Evolutionary conservation across 2,329 filamentous ascomycete species (phyloP).

Genomic region (Albifimbria verrucaria): DNA sequence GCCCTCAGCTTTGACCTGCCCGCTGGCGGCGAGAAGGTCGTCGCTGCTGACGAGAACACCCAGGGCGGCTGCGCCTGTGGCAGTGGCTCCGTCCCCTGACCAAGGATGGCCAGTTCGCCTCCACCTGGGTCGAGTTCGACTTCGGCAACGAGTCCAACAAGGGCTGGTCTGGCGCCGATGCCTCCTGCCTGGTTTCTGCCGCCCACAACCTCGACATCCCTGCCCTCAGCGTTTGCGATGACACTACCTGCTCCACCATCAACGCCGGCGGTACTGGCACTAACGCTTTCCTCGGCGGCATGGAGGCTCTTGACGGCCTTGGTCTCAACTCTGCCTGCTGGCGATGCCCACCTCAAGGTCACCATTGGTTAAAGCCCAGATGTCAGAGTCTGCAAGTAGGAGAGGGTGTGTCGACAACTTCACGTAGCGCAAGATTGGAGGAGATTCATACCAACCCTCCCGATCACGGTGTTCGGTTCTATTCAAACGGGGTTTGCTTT

Average conservation of each 20-base stretch:
- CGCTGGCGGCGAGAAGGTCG: slow-evolving; percentile 30
- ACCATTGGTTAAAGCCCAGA: slow-evolving; percentile 23
- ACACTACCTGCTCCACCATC: slow-evolving; percentile 39
- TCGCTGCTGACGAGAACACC: slow-evolving; percentile 44
- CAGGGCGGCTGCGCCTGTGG: slow-evolving; percentile 48
- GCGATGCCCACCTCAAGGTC: slow-evolving; percentile 24
- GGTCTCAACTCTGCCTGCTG: slow-evolving; percentile 35
- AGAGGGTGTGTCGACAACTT: background rate
- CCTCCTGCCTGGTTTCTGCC: slow-evolving; percentile 44
- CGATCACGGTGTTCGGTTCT: slow-evolving; percentile 1
- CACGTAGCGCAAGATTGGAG: background rate
- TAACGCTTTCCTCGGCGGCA: slow-evolving; percentile 36
- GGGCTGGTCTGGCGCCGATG: slow-evolving; percentile 49
- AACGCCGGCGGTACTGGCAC: slow-evolving; percentile 28
- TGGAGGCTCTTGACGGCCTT: slow-evolving; percentile 33
- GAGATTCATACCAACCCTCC: background rate
- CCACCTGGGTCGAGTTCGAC: slow-evolving; percentile 50
- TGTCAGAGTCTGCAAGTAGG: background rate
- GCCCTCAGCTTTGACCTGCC: slow-evolving; percentile 39
- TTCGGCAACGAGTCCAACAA: slow-evolving; percentile 41
- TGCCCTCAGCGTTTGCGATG: slow-evolving; percentile 35
- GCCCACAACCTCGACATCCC: slow-evolving; percentile 24
- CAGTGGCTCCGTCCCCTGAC: slow-evolving; percentile 30
- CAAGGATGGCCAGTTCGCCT: slow-evolving; percentile 35
- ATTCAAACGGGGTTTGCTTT: background rate